Base-by-base conservation (phyloP, 768 basidiomycete genomes). In the Lentinula sp. region DNA sequence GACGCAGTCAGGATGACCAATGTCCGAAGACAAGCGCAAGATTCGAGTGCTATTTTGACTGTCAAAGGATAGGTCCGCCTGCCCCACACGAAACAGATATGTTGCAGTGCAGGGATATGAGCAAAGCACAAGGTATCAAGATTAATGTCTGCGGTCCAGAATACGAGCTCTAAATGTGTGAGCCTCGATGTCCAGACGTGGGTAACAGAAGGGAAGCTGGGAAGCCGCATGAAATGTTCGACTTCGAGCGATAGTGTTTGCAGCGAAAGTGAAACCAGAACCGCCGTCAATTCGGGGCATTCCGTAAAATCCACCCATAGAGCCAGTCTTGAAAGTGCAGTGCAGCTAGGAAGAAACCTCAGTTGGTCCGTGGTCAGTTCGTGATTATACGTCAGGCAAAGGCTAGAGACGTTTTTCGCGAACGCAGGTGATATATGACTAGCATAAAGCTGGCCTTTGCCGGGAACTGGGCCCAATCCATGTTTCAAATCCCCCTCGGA, bases 11-110 rank as follows among this genome's bases (percentile, higher is more conserved):
- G 21, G 15, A 60, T 52, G 16, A 42, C 48, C 39, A 60, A 37
- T 10, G 59, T 60, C 4, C 40, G 32, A 18, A 60, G 50, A 34
- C 28, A 51, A 35, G 18, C 10, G 50, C 59, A 60, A 32, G 59
- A 37, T 18, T 50, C 39, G 4, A 60, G 48, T 31, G 50, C 59
- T 7, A 40, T 18, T n/a, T 37, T 43, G 23, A 60, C 59, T 3
- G 59, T 51, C 16, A 11, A 51, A 13, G 59, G 35, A 52, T 51
- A 52, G 6, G 23, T 42, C 39, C 40, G 37, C 23, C 40, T n/a
- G 28, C 59, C 59, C 59, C 59, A 60, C 5, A 49, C 48, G 21
- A 60, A 60, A n/a, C 59, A 60, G 16, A 60, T 42, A 21, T 60
- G 59, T n/a, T 39, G 50, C 23, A 60, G 59, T 3, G 2, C 21